Evolutionary conservation across 2,329 filamentous ascomycete genomes (phyloP).

Genomic region (Penicillium paneum): DNA sequence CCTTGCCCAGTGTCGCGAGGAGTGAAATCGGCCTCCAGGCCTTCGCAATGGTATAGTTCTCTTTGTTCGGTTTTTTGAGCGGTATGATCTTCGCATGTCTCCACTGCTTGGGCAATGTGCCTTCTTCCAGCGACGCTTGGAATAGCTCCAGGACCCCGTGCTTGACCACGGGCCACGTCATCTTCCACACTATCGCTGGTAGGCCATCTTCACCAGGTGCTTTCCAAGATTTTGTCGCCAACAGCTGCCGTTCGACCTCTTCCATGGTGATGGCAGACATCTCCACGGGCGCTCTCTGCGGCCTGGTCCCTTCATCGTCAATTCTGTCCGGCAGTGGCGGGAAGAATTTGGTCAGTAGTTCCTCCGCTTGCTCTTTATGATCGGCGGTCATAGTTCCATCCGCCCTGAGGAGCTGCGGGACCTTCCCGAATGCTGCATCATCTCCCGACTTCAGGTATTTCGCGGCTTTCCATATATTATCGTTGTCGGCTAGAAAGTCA

Average conservation of each 20-base stretch:
- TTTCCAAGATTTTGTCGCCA: conserved; percentile 2
- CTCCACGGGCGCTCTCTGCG: conserved; percentile 9
- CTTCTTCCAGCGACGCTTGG: conserved; percentile 15
- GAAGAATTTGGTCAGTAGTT: conserved; percentile 14
- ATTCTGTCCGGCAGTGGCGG: conserved; percentile 12
- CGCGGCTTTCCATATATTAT: conserved; percentile 28
- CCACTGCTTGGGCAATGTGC: conserved; percentile 15
- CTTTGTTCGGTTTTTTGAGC: conserved; percentile 24
- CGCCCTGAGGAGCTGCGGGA: conserved; percentile 16
- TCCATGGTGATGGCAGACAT: conserved; percentile 21
- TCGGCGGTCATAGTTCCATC: conserved; percentile 12
- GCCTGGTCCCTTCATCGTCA: conserved; percentile 13
- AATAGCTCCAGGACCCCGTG: conserved; percentile 20
- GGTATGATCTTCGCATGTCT: conserved; percentile 22
- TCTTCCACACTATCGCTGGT: conserved; percentile 22
- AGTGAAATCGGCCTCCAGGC: conserved; percentile 25
- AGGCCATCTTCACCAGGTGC: conserved; percentile 11
- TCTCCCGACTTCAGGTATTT: conserved; percentile 24
- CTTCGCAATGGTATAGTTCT: conserved; percentile 19
- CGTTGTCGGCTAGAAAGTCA: conserved; percentile 21
- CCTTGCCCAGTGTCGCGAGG: conserved; percentile 28
- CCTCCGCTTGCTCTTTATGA: neutral
- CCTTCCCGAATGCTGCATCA: conserved; percentile 11
- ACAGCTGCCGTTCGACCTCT: conserved; percentile 15
- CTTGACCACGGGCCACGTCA: conserved; percentile 22